A percentile compares a stretch with the other conserved stretches of the same genome.
phyloP scores from a whole-genome alignment of 2,329 filamentous ascomycete genomes.

The Arthrinium phaeospermum region DNA sequence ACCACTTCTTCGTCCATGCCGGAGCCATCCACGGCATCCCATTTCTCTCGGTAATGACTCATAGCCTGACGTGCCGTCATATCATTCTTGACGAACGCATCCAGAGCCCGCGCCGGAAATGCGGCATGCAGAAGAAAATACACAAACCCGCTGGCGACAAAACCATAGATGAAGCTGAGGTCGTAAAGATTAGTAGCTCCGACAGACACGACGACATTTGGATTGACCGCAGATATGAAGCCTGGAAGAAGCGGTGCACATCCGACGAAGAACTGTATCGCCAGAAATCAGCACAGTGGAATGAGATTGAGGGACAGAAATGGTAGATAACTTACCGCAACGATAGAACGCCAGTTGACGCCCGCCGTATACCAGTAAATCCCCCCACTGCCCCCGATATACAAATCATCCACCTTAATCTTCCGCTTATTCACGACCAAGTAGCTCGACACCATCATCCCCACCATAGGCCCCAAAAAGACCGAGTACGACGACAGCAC shows the following conservation, averaged over 20 bases:
- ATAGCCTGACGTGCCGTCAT: constrained; percentile 36
- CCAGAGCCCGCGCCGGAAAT: constrained; percentile 36
- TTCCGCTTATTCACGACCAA: constrained; percentile 44
- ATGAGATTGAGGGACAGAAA: constrained; percentile 20
- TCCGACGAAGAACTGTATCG: neutral
- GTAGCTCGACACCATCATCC: constrained; percentile 49
- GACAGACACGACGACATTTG: constrained; percentile 36
- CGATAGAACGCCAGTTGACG: constrained; percentile 46
- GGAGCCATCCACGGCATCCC: constrained; percentile 33
- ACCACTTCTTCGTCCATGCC: neutral
- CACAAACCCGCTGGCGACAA: constrained; percentile 40
- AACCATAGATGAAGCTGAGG: constrained; percentile 47
- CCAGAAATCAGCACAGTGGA: neutral
- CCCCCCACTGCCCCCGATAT: constrained; percentile 35
- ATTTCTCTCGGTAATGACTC: constrained; percentile 35
- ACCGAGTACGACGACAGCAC: constrained; percentile 50
- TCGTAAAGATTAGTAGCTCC: constrained; percentile 47
- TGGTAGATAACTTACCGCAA: constrained; percentile 40
- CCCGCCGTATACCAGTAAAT: constrained; percentile 49
- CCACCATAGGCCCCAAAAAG: constrained; percentile 48
- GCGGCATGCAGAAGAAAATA: constrained; percentile 39
- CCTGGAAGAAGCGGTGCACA: neutral
- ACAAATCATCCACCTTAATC: constrained; percentile 43
- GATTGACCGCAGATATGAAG: neutral
- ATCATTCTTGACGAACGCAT: constrained; percentile 37